A percentile compares a stretch with the other conserved stretches of the same genome.
Evolutionary conservation across 805 yeast genomes (phyloP).

Genomic region (Cyberlindnera xylosilytica): DNA sequence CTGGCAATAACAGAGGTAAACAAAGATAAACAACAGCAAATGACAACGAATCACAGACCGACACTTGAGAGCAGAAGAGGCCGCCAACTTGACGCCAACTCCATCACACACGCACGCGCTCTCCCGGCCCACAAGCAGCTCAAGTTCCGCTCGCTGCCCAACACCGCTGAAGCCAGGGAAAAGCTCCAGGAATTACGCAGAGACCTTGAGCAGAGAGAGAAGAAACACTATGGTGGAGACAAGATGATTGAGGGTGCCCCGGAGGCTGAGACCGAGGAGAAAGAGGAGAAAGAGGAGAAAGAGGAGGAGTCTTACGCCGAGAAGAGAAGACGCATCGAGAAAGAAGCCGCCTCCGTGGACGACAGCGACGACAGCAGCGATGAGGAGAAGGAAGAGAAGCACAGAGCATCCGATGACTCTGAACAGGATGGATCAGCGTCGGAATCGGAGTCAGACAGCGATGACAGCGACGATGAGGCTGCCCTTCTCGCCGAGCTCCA

Average conservation of each 20-base stretch:
- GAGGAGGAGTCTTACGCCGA: slow-evolving; percentile 12
- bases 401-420: not conserved
- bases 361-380: slow-evolving; percentile 34
- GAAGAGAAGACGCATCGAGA: slow-evolving; percentile 21
- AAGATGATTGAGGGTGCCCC: not conserved
- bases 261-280: not conserved
- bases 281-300: slow-evolving; percentile 11
- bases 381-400: slow-evolving; percentile 3
- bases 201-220: slow-evolving; percentile 20
- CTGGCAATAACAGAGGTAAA: not conserved
- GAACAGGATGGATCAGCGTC: slow-evolving; percentile 21
- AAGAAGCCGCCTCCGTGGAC: slow-evolving; percentile 37
- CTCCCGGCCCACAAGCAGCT: slow-evolving; percentile 54
- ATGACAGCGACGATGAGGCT: slow-evolving; percentile 38
- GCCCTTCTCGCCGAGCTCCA: slow-evolving; percentile 40
- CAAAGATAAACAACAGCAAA: slow-evolving; percentile 19
- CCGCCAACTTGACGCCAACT: slow-evolving; percentile 38
- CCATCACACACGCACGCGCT: slow-evolving; percentile 49
- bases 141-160: slow-evolving; percentile 37
- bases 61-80: slow-evolving; percentile 66
- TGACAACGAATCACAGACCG: slow-evolving; percentile 72
- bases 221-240: slow-evolving; percentile 15
- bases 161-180: slow-evolving; percentile 1
- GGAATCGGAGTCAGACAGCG: slow-evolving; percentile 27
- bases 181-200: slow-evolving; percentile 21